These are phyloP conservation scores for Penicillium psychrosexuale DNA, from an alignment of 2,329 filamentous ascomycete species.

Conservation along the genomic window DNA sequence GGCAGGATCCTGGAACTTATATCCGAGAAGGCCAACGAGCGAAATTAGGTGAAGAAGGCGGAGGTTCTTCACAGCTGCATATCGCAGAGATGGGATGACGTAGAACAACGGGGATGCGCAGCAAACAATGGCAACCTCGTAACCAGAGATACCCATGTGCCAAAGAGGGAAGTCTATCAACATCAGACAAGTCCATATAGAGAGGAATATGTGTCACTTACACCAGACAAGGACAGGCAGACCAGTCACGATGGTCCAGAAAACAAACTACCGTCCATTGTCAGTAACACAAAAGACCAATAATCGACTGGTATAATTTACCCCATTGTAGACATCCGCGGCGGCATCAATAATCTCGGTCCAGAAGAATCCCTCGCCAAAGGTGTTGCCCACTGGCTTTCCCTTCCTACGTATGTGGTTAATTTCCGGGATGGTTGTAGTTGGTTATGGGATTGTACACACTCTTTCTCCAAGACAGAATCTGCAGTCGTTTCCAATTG, in stretches of 20 bases:
- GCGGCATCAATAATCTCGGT: constrained; percentile 71
- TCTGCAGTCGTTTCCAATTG: constrained; percentile 50
- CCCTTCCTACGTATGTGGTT: constrained; percentile 60
- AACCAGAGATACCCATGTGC: constrained; percentile 99
- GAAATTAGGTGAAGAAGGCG: constrained; percentile 72
- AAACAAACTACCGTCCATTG: constrained; percentile 65
- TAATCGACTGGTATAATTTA: constrained; percentile 43
- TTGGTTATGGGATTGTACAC: constrained; percentile 45
- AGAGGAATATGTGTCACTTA: constrained; percentile 49
- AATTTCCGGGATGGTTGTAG: constrained; percentile 16
- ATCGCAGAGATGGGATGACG: constrained; percentile 65
- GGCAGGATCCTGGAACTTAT: constrained; percentile 68
- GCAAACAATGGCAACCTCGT: constrained; percentile 82
- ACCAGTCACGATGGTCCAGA: constrained; percentile 92
- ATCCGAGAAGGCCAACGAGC: constrained; percentile 74
- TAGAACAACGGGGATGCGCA: constrained; percentile 80
- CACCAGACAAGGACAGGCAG: constrained; percentile 90
- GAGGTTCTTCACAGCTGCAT: constrained; percentile 65
- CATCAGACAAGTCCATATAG: constrained; percentile 15
- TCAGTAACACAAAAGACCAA: constrained; percentile 21
- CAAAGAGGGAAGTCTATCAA: constrained; percentile 82
- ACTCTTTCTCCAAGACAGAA: constrained; percentile 68
- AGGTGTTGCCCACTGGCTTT: constrained; percentile 67
- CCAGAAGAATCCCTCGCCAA: constrained; percentile 70
- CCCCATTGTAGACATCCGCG: constrained; percentile 88